Percentiles rank a stretch among this genome's conserved stretches.
phyloP scores from a whole-genome alignment of 495 filamentous ascomycete genomes.

The Evansstolkia leycettana region DNA sequence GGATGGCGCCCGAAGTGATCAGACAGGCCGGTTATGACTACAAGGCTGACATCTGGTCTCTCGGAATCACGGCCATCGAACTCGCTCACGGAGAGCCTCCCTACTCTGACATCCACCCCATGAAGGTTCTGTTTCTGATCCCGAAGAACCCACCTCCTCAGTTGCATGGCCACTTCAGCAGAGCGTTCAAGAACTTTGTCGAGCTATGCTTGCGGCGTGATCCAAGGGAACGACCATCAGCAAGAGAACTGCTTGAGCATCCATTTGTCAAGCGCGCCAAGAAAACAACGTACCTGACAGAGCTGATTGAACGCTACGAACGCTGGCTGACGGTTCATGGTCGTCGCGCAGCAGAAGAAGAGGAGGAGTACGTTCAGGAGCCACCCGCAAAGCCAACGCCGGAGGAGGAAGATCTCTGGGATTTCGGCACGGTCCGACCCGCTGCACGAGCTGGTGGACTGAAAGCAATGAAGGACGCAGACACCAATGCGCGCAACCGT shows the following conservation, averaged over 20 bases:
- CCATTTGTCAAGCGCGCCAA: constrained; percentile 83
- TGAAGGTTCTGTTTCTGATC: constrained; percentile 97
- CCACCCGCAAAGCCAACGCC: constrained; percentile 19
- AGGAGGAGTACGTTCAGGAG: constrained; percentile 41
- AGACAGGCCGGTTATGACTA: constrained; percentile 97
- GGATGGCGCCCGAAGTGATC: constrained; percentile 99
- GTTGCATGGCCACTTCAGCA: constrained; percentile 76
- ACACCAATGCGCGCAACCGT: constrained; percentile 50
- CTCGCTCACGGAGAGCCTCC: constrained; percentile 88
- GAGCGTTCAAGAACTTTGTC: constrained; percentile 89
- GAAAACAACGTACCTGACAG: constrained; percentile 80
- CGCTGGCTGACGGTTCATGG: constrained; percentile 66
- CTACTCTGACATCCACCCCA: constrained; percentile 93
- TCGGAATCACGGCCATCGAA: constrained; percentile 96
- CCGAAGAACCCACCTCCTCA: constrained; percentile 85
- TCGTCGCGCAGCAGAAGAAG: constrained; percentile 42
- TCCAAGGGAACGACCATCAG: constrained; percentile 75
- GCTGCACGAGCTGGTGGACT: constrained; percentile 44
- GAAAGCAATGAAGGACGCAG: constrained; percentile 60
- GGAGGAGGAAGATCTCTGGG: constrained; percentile 77
- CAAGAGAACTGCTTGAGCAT: constrained; percentile 78
- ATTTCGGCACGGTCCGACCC: constrained; percentile 84
- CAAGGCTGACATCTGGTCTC: constrained; percentile 97
- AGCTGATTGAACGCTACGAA: constrained; percentile 81
- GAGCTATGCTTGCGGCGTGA: constrained; percentile 78